These are phyloP conservation scores for Rubroshorea leprosula DNA, from an alignment of 345 rosid species.

Conservation along the genomic window DNA sequence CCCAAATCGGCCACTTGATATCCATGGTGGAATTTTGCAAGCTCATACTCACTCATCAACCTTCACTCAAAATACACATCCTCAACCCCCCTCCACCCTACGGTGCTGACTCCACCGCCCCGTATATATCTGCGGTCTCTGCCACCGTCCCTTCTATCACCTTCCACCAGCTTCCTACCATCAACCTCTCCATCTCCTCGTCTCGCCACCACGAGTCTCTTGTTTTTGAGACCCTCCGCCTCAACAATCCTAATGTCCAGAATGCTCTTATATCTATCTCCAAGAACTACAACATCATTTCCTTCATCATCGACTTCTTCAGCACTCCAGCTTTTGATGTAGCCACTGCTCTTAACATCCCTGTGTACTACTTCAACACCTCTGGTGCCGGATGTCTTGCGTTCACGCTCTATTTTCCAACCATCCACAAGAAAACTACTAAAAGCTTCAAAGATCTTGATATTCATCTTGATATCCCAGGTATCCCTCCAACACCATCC, in stretches of 20 bases:
- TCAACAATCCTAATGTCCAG: conserved; percentile 37
- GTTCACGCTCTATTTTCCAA: conserved; percentile 24
- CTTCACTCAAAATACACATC: conserved; percentile 50
- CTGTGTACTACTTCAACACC: conserved; percentile 40
- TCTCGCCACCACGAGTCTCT: conserved; percentile 28
- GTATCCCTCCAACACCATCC: conserved; percentile 30
- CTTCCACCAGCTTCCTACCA: conserved; percentile 41
- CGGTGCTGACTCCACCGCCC: conserved; percentile 31
- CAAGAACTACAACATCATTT: conserved; percentile 18
- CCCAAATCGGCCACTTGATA: conserved; percentile 60
- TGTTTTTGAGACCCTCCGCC: conserved; percentile 24
- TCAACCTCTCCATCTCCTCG: conserved; percentile 23
- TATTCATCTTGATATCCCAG: conserved; percentile 31
- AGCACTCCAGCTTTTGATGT: conserved; percentile 29
- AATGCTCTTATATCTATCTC: conserved; percentile 33
- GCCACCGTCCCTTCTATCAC: conserved; percentile 35
- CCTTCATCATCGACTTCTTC: conserved; percentile 44
- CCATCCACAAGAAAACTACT: conserved; percentile 25
- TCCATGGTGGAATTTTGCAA: conserved; percentile 75
- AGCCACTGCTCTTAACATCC: conserved; percentile 31
- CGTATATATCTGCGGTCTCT: conserved; percentile 31
- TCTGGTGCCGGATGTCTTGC: conserved; percentile 37
- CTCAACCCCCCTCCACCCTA: conserved; percentile 40
- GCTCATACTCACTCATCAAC: conserved; percentile 33
- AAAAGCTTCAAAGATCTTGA: conserved; percentile 35